These are phyloP conservation scores for Novakomyces olei DNA, from an alignment of 805 yeast genomes.

Conservation along the genomic window DNA sequence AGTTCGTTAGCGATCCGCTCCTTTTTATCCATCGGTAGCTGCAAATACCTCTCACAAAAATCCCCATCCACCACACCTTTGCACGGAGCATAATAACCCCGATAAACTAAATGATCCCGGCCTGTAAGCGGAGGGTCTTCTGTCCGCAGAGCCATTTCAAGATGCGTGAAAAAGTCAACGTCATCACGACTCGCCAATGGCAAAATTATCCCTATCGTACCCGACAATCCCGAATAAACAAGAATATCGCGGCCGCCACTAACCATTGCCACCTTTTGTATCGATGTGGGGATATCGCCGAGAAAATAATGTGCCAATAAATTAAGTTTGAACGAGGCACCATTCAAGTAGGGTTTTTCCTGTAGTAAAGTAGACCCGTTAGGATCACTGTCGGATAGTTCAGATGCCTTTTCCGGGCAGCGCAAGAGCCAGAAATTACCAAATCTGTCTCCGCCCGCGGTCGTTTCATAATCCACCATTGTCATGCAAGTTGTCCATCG, in stretches of 20 bases:
- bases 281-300: slow-evolving; percentile 47
- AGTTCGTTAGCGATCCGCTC: slow-evolving; percentile 14
- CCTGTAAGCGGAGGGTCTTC: slow-evolving; percentile 26
- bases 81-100: slow-evolving; percentile 67
- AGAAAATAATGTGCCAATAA: slow-evolving; percentile 35
- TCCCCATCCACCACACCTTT: slow-evolving; percentile 76
- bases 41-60: slow-evolving; percentile 36
- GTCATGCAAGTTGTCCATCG: slow-evolving; percentile 42
- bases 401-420: slow-evolving; percentile 28
- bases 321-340: slow-evolving; percentile 31
- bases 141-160: slow-evolving; percentile 25
- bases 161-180: slow-evolving; percentile 29
- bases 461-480: slow-evolving; percentile 51
- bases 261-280: slow-evolving; percentile 31
- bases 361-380: slow-evolving; percentile 21
- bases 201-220: slow-evolving; percentile 50
- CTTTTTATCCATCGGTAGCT: slow-evolving; percentile 10
- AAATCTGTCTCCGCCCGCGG: slow-evolving; percentile 67
- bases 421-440: slow-evolving; percentile 59
- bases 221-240: slow-evolving; percentile 57
- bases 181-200: slow-evolving; percentile 49
- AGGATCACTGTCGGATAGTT: slow-evolving; percentile 29
- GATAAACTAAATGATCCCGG: slow-evolving; percentile 40
- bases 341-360: slow-evolving; percentile 22
- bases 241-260: slow-evolving; percentile 45